These are phyloP conservation scores for Zygotorulaspora danielsina DNA, from an alignment of 805 yeast species.

Conservation along the genomic window DNA sequence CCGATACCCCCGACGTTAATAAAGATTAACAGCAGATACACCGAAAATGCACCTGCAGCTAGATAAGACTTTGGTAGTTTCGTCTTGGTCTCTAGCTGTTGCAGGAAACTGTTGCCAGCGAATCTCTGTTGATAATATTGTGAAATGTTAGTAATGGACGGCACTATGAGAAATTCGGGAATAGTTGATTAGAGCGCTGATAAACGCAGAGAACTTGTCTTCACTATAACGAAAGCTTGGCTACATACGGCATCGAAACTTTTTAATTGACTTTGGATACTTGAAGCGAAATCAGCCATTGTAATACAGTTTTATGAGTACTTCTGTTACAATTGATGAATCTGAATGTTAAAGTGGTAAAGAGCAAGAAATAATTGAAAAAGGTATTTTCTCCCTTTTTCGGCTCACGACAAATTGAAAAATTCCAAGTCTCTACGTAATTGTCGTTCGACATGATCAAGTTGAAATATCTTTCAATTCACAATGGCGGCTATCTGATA, in stretches of 20 bases:
- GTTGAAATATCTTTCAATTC: no score
- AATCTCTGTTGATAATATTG: conserved; percentile 5
- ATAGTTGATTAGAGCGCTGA: no score
- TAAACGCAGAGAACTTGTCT: no score
- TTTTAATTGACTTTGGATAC: conserved; percentile 45
- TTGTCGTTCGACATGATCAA: no score
- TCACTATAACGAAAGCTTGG: no score
- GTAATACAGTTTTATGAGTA: background rate
- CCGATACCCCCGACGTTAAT: conserved; percentile 94
- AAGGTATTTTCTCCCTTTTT: conserved; percentile 1
- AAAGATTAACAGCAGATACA: conserved; percentile 75
- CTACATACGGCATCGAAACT: conserved; percentile 46
- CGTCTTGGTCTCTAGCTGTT: conserved; percentile 41
- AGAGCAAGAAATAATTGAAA: background rate
- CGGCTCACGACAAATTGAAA: background rate
- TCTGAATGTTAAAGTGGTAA: no score
- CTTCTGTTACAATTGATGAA: no score
- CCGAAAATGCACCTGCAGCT: conserved; percentile 56
- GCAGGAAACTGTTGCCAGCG: conserved; percentile 29
- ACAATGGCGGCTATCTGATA: no score
- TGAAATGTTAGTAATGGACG: background rate
- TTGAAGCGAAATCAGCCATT: conserved; percentile 45
- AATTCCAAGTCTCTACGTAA: background rate
- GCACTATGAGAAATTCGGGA: no score
- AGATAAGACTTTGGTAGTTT: conserved; percentile 81